Evolutionary conservation across 306 rosid genomes (phyloP).

Genomic region (Astragalus glycyphyllos): DNA sequence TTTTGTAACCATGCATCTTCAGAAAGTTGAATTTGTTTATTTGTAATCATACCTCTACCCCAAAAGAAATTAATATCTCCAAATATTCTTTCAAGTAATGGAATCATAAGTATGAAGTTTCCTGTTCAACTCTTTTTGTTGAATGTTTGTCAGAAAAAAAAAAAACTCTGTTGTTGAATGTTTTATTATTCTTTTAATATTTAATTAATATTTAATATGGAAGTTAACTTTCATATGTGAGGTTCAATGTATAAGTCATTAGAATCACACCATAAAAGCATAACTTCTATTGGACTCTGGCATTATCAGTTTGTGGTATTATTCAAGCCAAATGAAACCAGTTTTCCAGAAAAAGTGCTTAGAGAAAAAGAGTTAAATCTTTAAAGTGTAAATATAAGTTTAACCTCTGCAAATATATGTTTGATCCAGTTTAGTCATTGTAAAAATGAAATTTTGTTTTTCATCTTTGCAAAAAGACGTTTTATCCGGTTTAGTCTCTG

Average conservation of each 20-base stretch:
- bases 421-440: no score
- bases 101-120: slow-evolving; percentile 14
- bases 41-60: slow-evolving; percentile 39
- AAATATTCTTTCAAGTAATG: slow-evolving; percentile 41
- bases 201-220: no score
- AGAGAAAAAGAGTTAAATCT: slow-evolving; percentile 11
- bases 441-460: no score
- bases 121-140: slow-evolving; percentile 2
- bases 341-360: slow-evolving; percentile 10
- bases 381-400: background rate
- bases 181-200: slow-evolving; percentile 15
- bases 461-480: no score
- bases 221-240: no score
- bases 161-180: slow-evolving; percentile 26
- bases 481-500: no score
- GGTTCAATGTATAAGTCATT: background rate
- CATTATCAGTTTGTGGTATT: background rate
- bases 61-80: slow-evolving; percentile 24
- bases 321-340: slow-evolving; percentile 12
- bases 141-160: background rate
- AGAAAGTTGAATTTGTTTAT: slow-evolving; percentile 40
- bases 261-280: slow-evolving; percentile 3
- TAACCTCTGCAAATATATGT: no score
- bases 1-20: slow-evolving; percentile 47
- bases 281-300: background rate